Evolutionary conservation across 306 rosid genomes (phyloP).

Genomic region (Vigna mungo): DNA sequence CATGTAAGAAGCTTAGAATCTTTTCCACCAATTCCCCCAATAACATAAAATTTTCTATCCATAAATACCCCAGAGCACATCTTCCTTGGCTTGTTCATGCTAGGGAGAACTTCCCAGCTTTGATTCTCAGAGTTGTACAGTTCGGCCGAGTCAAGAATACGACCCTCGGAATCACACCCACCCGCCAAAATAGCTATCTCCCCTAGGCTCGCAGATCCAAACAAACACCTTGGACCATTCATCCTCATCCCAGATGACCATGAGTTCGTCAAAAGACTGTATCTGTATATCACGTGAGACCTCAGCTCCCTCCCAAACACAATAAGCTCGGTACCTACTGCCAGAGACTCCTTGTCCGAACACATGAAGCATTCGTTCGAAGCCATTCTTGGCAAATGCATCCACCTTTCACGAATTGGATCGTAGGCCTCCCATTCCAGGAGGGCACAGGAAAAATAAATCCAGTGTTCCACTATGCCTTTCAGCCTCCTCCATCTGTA

Average conservation of each 20-base stretch:
- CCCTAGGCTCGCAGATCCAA: slow-evolving; percentile 86
- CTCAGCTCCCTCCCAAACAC: slow-evolving; percentile 77
- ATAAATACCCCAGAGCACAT: slow-evolving; percentile 91
- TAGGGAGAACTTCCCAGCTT: slow-evolving; percentile 71
- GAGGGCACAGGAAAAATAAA: slow-evolving; percentile 79
- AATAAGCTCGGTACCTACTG: slow-evolving; percentile 91
- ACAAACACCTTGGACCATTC: slow-evolving; percentile 88
- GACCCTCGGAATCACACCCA: slow-evolving; percentile 78
- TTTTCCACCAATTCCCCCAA: slow-evolving; percentile 84
- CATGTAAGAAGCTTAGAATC: slow-evolving; percentile 74
- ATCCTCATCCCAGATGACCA: slow-evolving; percentile 81
- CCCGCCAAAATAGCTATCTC: slow-evolving; percentile 91
- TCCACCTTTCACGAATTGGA: slow-evolving; percentile 70
- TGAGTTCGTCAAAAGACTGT: slow-evolving; percentile 78
- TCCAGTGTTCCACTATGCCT: slow-evolving; percentile 79
- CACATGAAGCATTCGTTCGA: slow-evolving; percentile 85
- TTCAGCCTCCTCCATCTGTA: slow-evolving; percentile 69
- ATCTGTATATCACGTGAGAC: slow-evolving; percentile 73
- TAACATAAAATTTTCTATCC: slow-evolving; percentile 76
- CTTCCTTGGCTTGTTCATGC: slow-evolving; percentile 81
- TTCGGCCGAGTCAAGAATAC: slow-evolving; percentile 69
- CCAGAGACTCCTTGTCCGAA: slow-evolving; percentile 88
- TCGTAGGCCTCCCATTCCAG: slow-evolving; percentile 93
- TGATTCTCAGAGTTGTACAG: slow-evolving; percentile 81
- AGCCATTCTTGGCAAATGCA: slow-evolving; percentile 86